A percentile compares a stretch with the other conserved stretches of the same genome.
Conservation (phyloP, 2,329 filamentous ascomycete genomes). For the Talaromyces sp. region DNA sequence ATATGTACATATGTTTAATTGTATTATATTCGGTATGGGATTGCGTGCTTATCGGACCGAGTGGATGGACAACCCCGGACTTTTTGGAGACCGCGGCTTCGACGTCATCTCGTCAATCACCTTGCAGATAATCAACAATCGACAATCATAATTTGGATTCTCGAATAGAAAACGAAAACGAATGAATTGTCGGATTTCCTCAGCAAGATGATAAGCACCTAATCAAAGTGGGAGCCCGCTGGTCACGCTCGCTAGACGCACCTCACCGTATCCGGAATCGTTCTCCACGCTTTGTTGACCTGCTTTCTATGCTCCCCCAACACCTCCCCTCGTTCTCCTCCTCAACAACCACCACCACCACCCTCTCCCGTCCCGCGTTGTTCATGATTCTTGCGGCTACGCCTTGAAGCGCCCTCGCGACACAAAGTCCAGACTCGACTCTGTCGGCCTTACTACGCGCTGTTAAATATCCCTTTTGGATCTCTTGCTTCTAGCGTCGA, state of each 20-base stretch:
- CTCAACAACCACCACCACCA: not conserved
- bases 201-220: too few species aligned
- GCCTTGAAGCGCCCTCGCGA: not conserved
- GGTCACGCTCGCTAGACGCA: constrained; percentile 13
- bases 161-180: too few species aligned
- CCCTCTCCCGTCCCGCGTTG: not conserved
- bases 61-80: not conserved
- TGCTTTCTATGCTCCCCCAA: not conserved
- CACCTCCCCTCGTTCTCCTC: not conserved
- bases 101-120: not conserved
- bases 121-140: not conserved
- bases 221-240: not conserved
- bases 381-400: not conserved
- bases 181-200: too few species aligned
- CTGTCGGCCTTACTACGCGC: not conserved
- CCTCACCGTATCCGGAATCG: constrained; percentile 19
- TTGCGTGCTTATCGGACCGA: not conserved
- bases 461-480: constrained; percentile 6
- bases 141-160: too few species aligned
- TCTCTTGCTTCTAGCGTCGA: constrained; percentile 10
- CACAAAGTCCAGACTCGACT: not conserved
- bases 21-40: not conserved
- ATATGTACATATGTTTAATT: too few species aligned
- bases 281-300: not conserved
- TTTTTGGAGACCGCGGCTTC: not conserved